A percentile compares a stretch with the other conserved stretches of the same genome.
Evolutionary conservation across 2,329 filamentous ascomycete genomes (phyloP).

Genomic region (Fusarium cyanostomum): DNA sequence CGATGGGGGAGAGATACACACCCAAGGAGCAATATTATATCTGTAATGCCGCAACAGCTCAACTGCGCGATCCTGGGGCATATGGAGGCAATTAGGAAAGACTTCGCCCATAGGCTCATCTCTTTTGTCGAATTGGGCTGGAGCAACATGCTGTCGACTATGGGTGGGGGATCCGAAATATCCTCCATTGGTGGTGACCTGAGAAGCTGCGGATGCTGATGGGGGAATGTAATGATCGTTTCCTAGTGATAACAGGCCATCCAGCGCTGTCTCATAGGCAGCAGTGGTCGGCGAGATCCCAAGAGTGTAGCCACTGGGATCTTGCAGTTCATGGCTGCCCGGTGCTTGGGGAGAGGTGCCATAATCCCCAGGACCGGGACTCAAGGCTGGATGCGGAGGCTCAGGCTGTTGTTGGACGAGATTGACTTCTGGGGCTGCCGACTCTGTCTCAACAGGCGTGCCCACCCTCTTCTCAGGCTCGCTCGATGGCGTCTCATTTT

Average conservation of each 20-base stretch:
- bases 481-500: neutral
- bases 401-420: constrained; percentile 1
- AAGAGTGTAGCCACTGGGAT: constrained; percentile 22
- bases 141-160: constrained; percentile 8
- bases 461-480: constrained; percentile 6
- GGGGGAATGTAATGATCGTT: constrained; percentile 34
- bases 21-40: constrained; percentile 58
- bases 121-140: constrained; percentile 2
- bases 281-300: constrained; percentile 35
- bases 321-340: constrained; percentile 4
- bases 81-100: constrained; percentile 40
- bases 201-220: constrained; percentile 12
- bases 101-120: constrained; percentile 9
- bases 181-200: constrained; percentile 6
- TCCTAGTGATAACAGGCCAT: constrained; percentile 48
- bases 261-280: constrained; percentile 48
- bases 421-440: neutral
- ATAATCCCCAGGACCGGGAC: constrained; percentile 6
- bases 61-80: constrained; percentile 40
- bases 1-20: constrained; percentile 35
- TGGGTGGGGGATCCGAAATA: constrained; percentile 20
- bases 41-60: constrained; percentile 54
- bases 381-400: constrained; percentile 12
- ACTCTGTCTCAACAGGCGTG: constrained; percentile 3
- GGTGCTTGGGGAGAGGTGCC: constrained; percentile 12